Conservation (phyloP, 2,329 filamentous ascomycete species). For the Geosmithia flava region DNA sequence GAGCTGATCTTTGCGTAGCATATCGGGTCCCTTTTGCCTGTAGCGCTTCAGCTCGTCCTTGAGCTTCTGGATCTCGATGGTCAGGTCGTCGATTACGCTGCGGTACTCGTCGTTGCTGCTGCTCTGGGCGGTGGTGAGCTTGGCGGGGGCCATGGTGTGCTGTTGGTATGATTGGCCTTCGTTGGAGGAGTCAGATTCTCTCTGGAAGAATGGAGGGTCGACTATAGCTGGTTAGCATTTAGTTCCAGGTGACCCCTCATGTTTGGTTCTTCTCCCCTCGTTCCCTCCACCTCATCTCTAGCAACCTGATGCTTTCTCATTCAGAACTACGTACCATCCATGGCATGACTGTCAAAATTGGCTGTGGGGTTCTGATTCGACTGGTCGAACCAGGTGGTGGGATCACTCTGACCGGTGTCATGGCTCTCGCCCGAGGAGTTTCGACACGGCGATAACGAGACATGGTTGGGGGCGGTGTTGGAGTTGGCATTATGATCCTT, state of each 20-base stretch:
- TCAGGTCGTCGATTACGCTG: conserved; percentile 79
- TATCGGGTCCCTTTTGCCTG: conserved; percentile 52
- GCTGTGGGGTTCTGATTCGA: conserved; percentile 37
- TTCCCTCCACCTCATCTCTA: not conserved
- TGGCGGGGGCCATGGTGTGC: conserved; percentile 12
- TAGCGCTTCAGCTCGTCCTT: conserved; percentile 62
- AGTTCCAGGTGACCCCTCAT: not conserved
- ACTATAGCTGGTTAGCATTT: conserved; percentile 15
- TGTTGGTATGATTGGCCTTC: conserved; percentile 23
- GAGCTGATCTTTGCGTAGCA: conserved; percentile 61
- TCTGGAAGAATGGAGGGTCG: conserved; percentile 43
- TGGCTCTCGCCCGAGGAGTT: conserved; percentile 38
- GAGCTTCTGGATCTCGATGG: conserved; percentile 68
- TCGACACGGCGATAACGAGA: conserved; percentile 12
- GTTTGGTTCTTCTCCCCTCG: not conserved
- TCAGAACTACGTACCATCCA: conserved; percentile 30
- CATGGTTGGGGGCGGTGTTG: not conserved
- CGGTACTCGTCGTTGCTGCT: conserved; percentile 65
- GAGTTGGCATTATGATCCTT: conserved; percentile 1
- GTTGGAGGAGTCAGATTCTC: conserved; percentile 37
- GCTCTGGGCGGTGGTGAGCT: conserved; percentile 25
- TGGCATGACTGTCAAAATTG: conserved; percentile 25
- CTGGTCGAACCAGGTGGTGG: conserved; percentile 40
- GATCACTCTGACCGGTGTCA: conserved; percentile 34
- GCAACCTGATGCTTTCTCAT: not conserved